Percentiles rank a stretch among this genome's conserved stretches.
These are phyloP conservation scores for Jamesozyma hellenica DNA, from an alignment of 805 yeast genomes.

Conservation along the genomic window DNA sequence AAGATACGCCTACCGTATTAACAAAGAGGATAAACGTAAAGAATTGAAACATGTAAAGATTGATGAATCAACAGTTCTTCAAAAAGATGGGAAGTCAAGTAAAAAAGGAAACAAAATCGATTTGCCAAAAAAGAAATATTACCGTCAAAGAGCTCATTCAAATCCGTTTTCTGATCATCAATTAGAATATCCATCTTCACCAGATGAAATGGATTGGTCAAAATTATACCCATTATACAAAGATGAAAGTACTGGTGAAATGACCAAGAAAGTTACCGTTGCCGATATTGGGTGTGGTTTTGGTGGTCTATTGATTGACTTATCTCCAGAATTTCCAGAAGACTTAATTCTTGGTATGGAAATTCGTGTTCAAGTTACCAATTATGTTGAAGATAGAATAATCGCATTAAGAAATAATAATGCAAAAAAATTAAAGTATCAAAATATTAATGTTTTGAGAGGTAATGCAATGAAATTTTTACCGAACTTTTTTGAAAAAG, in stretches of 20 bases:
- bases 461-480: conserved; percentile 96
- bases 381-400: conserved; percentile 91
- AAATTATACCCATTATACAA: conserved; percentile 56
- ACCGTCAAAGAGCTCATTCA: conserved; percentile 95
- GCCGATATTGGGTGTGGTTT: conserved; percentile 98
- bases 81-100: conserved; percentile 4
- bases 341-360: conserved; percentile 87
- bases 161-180: conserved; percentile 95
- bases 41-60: conserved; percentile 39
- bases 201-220: conserved; percentile 82
- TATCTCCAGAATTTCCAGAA: conserved; percentile 69
- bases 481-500: conserved; percentile 82
- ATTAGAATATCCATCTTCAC: conserved; percentile 75
- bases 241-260: conserved; percentile 32
- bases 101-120: conserved; percentile 26
- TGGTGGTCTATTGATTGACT: conserved; percentile 78
- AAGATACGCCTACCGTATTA: conserved; percentile 33
- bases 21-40: conserved; percentile 42
- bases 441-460: conserved; percentile 80
- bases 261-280: conserved; percentile 57
- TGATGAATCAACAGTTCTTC: conserved; percentile 25
- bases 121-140: conserved; percentile 75
- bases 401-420: conserved; percentile 61
- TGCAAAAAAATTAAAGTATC: conserved; percentile 38
- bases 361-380: conserved; percentile 93